These are phyloP conservation scores for Coprinopsis cinerea DNA, from an alignment of 768 basidiomycete genomes.

Conservation along the genomic window DNA sequence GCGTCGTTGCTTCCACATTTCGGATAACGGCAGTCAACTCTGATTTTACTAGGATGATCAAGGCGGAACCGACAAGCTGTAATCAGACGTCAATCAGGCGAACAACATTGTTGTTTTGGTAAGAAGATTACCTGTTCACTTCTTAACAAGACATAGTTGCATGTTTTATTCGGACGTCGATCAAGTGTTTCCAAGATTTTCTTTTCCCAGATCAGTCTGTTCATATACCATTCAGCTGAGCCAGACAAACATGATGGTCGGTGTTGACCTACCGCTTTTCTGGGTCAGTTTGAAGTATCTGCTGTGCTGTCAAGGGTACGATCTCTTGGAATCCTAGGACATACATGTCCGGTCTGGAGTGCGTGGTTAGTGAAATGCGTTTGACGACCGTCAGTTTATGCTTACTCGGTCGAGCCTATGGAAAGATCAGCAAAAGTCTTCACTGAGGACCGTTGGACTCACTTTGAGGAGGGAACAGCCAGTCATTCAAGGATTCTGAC, in stretches of 20 bases:
- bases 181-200: conserved; percentile 77
- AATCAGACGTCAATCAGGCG: conserved; percentile 10
- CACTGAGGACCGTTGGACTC: conserved; percentile 24
- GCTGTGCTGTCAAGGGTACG: conserved; percentile 94
- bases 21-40: conserved; percentile 75
- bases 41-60: conserved; percentile 78
- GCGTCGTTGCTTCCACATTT: conserved; percentile 86
- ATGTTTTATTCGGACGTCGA: conserved; percentile 56
- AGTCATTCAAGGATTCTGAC: conserved; percentile 77
- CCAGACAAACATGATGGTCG: neutral
- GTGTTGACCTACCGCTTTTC: conserved; percentile 64
- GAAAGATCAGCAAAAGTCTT: conserved; percentile 14
- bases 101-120: too few relatives aligned
- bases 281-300: conserved; percentile 93
- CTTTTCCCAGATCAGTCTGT: conserved; percentile 84
- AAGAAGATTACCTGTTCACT: conserved; percentile 73
- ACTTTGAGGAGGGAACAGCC: conserved; percentile 87
- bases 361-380: conserved; percentile 6
- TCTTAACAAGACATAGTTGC: conserved; percentile 78
- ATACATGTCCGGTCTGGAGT: conserved; percentile 76
- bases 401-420: conserved; percentile 43
- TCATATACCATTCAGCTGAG: too few relatives aligned
- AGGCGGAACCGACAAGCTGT: conserved; percentile 91
- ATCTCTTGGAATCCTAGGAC: conserved; percentile 95
- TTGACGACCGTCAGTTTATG: conserved; percentile 6